Evolutionary conservation across 768 basidiomycete species (phyloP).

Genomic region (Naganishia randhawae): DNA sequence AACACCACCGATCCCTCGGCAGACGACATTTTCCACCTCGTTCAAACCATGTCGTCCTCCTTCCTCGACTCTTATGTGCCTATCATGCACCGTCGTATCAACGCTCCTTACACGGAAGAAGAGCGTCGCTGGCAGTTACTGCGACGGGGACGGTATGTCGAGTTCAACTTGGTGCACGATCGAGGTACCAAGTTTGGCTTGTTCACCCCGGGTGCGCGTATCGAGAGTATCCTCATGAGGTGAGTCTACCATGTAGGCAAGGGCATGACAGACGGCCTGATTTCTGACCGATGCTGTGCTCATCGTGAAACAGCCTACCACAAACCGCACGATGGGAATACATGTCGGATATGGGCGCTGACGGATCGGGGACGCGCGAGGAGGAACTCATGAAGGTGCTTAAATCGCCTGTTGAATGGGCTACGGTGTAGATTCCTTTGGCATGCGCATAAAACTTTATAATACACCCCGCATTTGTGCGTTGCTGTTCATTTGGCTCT

Average conservation of each 20-base stretch:
- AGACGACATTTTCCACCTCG: constrained; percentile 67
- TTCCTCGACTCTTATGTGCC: constrained; percentile 90
- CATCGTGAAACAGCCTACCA: constrained; percentile 55
- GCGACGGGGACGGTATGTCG: constrained; percentile 86
- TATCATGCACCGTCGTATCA: constrained; percentile 63
- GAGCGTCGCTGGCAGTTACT: constrained; percentile 86
- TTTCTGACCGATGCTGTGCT: constrained; percentile 8
- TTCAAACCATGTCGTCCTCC: constrained; percentile 67
- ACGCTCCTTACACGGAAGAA: constrained; percentile 55
- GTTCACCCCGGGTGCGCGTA: constrained; percentile 75
- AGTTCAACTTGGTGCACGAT: constrained; percentile 86
- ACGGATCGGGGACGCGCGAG: constrained; percentile 62
- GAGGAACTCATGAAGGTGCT: constrained; percentile 63
- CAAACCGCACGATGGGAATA: constrained; percentile 89
- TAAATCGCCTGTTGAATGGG: constrained; percentile 66
- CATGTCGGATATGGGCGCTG: constrained; percentile 67
- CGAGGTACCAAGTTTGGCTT: constrained; percentile 83
- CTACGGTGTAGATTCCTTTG: constrained; percentile 13
- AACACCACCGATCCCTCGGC: constrained; percentile 50
- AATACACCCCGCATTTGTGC: too few relatives aligned
- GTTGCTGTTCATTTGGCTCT: too few relatives aligned
- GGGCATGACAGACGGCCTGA: neutral
- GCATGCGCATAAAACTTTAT: too few relatives aligned
- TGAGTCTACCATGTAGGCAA: constrained; percentile 31
- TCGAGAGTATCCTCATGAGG: constrained; percentile 88